These are phyloP conservation scores for Claviceps capensis DNA, from an alignment of 2,329 filamentous ascomycete genomes.

Conservation along the genomic window DNA sequence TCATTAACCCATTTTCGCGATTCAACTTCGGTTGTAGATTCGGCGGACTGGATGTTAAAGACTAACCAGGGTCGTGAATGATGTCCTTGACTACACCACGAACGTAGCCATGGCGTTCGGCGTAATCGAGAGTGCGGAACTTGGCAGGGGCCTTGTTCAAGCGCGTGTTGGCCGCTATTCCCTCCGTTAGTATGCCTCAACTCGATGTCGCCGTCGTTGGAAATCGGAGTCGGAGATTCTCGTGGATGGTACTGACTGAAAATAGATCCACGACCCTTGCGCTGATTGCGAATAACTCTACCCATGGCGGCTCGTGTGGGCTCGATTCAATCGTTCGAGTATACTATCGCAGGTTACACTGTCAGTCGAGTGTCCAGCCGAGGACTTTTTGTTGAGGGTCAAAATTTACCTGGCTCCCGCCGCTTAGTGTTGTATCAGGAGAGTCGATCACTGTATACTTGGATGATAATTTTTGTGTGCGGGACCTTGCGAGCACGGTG, in stretches of 20 bases:
- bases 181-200: slow-evolving; percentile 17
- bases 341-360: slow-evolving; percentile 9
- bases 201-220: slow-evolving; percentile 10
- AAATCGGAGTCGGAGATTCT: slow-evolving; percentile 8
- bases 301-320: slow-evolving; percentile 32
- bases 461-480: slow-evolving; percentile 25
- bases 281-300: slow-evolving; percentile 54
- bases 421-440: slow-evolving; percentile 26
- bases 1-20: background rate
- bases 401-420: slow-evolving; percentile 25
- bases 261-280: slow-evolving; percentile 45
- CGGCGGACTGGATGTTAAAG: slow-evolving; percentile 4
- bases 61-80: slow-evolving; percentile 83
- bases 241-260: slow-evolving; percentile 33
- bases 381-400: slow-evolving; percentile 11
- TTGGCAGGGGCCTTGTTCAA: slow-evolving; percentile 76
- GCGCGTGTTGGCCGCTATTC: slow-evolving; percentile 63
- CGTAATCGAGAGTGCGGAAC: slow-evolving; percentile 93
- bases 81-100: slow-evolving; percentile 98
- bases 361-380: slow-evolving; percentile 8
- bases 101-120: slow-evolving; percentile 95
- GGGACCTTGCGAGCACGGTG: slow-evolving; percentile 11
- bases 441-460: slow-evolving; percentile 13
- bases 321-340: slow-evolving; percentile 22
- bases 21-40: background rate